Percentiles rank a stretch among this genome's conserved stretches.
Evolutionary conservation across 176 grass and related monocot genomes (phyloP).

Genomic region (Phyllostachys edulis): DNA sequence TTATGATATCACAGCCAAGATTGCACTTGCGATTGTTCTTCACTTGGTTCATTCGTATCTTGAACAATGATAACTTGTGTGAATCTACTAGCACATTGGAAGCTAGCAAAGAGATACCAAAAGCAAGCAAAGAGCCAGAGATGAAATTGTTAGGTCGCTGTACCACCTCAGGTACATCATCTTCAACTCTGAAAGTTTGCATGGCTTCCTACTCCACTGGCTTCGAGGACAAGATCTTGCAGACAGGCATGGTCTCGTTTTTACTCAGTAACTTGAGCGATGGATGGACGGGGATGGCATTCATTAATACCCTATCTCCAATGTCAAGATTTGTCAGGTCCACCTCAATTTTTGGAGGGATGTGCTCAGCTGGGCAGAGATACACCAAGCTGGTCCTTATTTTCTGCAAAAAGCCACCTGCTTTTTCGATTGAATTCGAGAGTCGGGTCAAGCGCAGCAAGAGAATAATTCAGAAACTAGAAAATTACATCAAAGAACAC

Average conservation of each 20-base stretch:
- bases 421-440: constrained; percentile 20
- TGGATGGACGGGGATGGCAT: constrained; percentile 60
- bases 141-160: constrained; percentile 15
- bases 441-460: constrained; percentile 19
- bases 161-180: constrained; percentile 25
- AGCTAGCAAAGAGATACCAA: constrained; percentile 13
- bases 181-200: constrained; percentile 11
- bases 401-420: constrained; percentile 91
- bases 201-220: constrained; percentile 36
- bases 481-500: constrained; percentile 20
- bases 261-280: constrained; percentile 72
- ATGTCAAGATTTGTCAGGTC: constrained; percentile 81
- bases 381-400: constrained; percentile 61
- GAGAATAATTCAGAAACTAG: not conserved
- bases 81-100: constrained; percentile 22
- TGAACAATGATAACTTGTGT: constrained; percentile 4
- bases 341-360: constrained; percentile 91
- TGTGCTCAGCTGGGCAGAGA: constrained; percentile 81
- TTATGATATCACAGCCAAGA: constrained; percentile 15
- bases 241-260: constrained; percentile 60
- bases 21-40: not conserved
- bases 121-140: not conserved
- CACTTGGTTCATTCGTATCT: not conserved
- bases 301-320: constrained; percentile 72
- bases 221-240: constrained; percentile 76